These are phyloP conservation scores for Suhomyces choctaworum DNA, from an alignment of 1,139 yeast species.

Conservation along the genomic window DNA sequence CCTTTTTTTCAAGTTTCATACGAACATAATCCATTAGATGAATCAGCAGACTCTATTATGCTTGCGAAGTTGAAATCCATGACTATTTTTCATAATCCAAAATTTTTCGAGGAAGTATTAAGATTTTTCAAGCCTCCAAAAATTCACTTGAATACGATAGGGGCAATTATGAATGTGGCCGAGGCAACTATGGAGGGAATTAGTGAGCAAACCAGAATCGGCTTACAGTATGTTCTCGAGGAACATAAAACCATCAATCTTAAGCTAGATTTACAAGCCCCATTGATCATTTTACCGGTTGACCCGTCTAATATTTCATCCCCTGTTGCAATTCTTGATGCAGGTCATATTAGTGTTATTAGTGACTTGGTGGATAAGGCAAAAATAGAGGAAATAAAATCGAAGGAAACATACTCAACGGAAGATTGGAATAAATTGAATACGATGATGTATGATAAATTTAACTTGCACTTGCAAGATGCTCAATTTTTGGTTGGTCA, in stretches of 20 bases:
- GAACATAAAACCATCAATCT: constrained; percentile 90
- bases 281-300: constrained; percentile 84
- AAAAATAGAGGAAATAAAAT: constrained; percentile 68
- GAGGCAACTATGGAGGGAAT: constrained; percentile 93
- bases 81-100: constrained; percentile 85
- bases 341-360: constrained; percentile 86
- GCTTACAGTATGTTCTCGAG: constrained; percentile 88
- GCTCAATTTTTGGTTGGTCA: constrained; percentile 91
- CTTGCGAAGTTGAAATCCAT: constrained; percentile 78
- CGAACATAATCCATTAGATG: constrained; percentile 85
- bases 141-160: constrained; percentile 82
- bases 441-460: constrained; percentile 86
- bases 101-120: constrained; percentile 71
- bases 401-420: constrained; percentile 66
- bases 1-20: constrained; percentile 84
- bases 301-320: constrained; percentile 79
- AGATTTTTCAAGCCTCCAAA: constrained; percentile 85
- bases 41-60: constrained; percentile 75
- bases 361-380: constrained; percentile 80
- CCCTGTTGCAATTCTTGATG: constrained; percentile 90
- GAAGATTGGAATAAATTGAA: constrained; percentile 72
- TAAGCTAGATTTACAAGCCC: constrained; percentile 88
- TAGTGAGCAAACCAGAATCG: constrained; percentile 85
- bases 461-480: constrained; percentile 72
- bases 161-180: constrained; percentile 92